phyloP scores from a whole-genome alignment of 306 rosid species.

The Inga leiocalycina region DNA sequence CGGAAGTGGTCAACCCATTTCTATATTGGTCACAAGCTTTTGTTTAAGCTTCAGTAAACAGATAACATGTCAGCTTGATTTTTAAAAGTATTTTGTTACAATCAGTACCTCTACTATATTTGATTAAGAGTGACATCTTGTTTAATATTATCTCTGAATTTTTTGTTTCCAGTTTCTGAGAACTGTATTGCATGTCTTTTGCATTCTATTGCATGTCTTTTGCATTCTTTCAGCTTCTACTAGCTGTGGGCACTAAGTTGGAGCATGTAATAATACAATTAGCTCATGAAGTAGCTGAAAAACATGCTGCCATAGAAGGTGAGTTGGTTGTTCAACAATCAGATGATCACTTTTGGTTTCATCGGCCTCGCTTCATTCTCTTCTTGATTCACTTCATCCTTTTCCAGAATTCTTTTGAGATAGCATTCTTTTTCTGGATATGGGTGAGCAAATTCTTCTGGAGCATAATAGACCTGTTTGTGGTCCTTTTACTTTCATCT shows the following conservation, averaged over 20 bases:
- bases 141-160: neutral
- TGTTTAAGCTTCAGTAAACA: neutral
- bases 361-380: conserved; percentile 68
- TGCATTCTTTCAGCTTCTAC: conserved; percentile 68
- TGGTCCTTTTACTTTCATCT: neutral
- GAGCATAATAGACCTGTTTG: conserved; percentile 1
- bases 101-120: neutral
- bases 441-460: conserved; percentile 61
- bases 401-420: conserved; percentile 96
- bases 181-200: neutral
- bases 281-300: conserved; percentile 95
- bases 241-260: conserved; percentile 90
- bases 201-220: neutral
- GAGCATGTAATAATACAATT: conserved; percentile 81
- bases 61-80: neutral
- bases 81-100: neutral
- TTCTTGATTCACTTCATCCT: conserved; percentile 90
- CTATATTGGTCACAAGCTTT: neutral
- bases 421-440: conserved; percentile 95
- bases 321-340: conserved; percentile 83
- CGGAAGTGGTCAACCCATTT: neutral
- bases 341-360: conserved; percentile 87
- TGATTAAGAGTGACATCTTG: neutral
- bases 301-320: conserved; percentile 85
- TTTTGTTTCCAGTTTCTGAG: neutral